phyloP scores from a whole-genome alignment of 1,139 yeast species.

The Suhomyces chickasaworum region DNA sequence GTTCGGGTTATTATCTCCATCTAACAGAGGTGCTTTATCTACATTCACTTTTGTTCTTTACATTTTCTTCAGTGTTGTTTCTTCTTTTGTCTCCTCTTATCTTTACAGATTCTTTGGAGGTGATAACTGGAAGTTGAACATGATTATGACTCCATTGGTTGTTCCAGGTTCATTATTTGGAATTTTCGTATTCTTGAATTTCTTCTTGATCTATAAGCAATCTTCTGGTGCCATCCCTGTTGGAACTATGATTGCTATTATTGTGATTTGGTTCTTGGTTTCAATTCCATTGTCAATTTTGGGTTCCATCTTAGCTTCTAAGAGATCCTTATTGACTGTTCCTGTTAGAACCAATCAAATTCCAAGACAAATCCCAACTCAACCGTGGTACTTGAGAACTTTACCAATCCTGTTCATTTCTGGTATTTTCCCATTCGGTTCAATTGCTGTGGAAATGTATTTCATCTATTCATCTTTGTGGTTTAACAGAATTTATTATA shows the following conservation, averaged over 20 bases:
- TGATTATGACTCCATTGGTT: conserved; percentile 76
- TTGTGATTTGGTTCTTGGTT: conserved; percentile 80
- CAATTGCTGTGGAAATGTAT: conserved; percentile 92
- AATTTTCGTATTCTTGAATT: conserved; percentile 69
- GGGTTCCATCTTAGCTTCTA: conserved; percentile 79
- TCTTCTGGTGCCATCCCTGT: conserved; percentile 96
- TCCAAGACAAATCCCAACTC: conserved; percentile 92
- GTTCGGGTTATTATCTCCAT: conserved; percentile 87
- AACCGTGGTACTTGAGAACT: conserved; percentile 80
- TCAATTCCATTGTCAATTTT: conserved; percentile 81
- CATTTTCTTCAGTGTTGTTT: conserved; percentile 75
- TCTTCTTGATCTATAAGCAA: conserved; percentile 72
- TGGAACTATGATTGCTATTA: conserved; percentile 83
- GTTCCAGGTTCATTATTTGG: conserved; percentile 79
- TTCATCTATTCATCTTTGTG: conserved; percentile 86
- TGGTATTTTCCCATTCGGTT: conserved; percentile 93
- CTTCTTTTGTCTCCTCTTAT: conserved; percentile 85
- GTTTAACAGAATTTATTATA: conserved; percentile 92
- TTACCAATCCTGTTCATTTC: conserved; percentile 70
- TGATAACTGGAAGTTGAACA: conserved; percentile 83
- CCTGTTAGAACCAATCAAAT: conserved; percentile 94
- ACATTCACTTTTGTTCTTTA: conserved; percentile 86
- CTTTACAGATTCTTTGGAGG: conserved; percentile 91
- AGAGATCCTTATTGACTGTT: conserved; percentile 55
- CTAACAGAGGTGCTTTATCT: conserved; percentile 90